Conservation (phyloP, 176 grass and related monocot species). For the Carex kokanica region DNA sequence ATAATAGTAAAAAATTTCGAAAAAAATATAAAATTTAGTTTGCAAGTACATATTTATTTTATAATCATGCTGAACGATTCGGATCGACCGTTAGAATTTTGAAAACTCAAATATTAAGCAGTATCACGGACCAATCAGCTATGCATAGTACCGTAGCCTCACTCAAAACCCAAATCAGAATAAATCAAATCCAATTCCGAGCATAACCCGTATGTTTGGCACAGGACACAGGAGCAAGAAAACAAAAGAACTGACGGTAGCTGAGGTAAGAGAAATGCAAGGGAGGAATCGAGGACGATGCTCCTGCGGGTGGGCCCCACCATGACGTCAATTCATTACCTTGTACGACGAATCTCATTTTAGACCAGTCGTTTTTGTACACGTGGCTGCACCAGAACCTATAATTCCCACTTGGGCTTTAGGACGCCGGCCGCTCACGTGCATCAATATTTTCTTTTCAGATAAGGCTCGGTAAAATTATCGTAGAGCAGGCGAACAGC, state of each 20-base stretch:
- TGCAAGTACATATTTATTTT: too few species aligned
- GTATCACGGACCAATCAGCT: too few species aligned
- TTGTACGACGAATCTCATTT: constrained; percentile 5
- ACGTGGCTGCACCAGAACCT: constrained; percentile 7
- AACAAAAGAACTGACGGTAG: background rate
- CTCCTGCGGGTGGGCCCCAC: background rate
- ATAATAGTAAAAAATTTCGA: too few species aligned
- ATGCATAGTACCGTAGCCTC: too few species aligned
- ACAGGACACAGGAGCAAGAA: background rate
- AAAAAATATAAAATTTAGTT: too few species aligned
- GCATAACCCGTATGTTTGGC: too few species aligned
- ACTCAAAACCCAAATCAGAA: too few species aligned
- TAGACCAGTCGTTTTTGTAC: constrained; percentile 17
- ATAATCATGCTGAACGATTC: too few species aligned
- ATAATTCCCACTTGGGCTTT: background rate
- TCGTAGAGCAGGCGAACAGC: too few species aligned
- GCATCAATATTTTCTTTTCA: constrained; percentile 9
- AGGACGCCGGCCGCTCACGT: constrained; percentile 20
- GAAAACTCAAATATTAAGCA: too few species aligned
- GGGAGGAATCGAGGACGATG: constrained; percentile 26
- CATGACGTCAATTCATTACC: background rate
- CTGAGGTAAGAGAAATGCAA: constrained; percentile 14
- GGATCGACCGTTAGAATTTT: too few species aligned
- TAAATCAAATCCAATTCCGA: too few species aligned
- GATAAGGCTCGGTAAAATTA: background rate